Conservation (phyloP, 2,329 filamentous ascomycete species). For the Rasamsonia emersonii region DNA sequence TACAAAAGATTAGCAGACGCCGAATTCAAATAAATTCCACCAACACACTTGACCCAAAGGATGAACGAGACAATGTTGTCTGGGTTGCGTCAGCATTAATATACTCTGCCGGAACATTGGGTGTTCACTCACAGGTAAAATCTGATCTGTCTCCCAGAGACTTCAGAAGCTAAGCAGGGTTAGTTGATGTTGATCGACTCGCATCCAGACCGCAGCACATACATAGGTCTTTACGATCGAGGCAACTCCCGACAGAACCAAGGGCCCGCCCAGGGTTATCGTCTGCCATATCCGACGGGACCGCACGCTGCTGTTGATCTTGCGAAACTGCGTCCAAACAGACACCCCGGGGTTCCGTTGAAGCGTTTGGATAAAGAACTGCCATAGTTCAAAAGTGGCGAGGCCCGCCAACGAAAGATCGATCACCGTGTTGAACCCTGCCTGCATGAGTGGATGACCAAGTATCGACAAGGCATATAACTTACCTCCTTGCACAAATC, state of each 20-base stretch:
- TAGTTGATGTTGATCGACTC: too few species aligned
- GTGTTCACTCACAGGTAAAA: slow-evolving; percentile 19
- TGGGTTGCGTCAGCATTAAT: slow-evolving; percentile 1
- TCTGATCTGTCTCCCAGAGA: slow-evolving; percentile 24
- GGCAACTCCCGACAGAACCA: slow-evolving; percentile 26
- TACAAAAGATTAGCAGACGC: slow-evolving; percentile 8
- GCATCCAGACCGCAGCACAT: background rate
- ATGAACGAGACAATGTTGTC: slow-evolving; percentile 28
- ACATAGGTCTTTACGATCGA: slow-evolving; percentile 31
- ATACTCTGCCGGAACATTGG: background rate
- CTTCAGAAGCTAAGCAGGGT: slow-evolving; percentile 20
- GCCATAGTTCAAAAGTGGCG: slow-evolving; percentile 28
- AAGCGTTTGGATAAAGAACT: slow-evolving; percentile 23
- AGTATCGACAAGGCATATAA: background rate
- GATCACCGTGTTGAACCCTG: slow-evolving; percentile 26
- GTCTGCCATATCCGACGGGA: slow-evolving; percentile 29
- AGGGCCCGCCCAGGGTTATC: slow-evolving; percentile 22
- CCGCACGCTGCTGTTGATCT: slow-evolving; percentile 21
- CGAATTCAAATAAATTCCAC: background rate
- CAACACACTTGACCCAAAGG: slow-evolving; percentile 29
- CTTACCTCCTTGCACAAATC: slow-evolving; percentile 29
- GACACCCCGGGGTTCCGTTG: slow-evolving; percentile 17
- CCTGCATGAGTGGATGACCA: background rate
- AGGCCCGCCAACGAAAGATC: slow-evolving; percentile 24
- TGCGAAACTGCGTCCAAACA: slow-evolving; percentile 20